Base-by-base conservation (phyloP, 352 stramenopile genomes). In the Phytophthora colocasiae region DNA sequence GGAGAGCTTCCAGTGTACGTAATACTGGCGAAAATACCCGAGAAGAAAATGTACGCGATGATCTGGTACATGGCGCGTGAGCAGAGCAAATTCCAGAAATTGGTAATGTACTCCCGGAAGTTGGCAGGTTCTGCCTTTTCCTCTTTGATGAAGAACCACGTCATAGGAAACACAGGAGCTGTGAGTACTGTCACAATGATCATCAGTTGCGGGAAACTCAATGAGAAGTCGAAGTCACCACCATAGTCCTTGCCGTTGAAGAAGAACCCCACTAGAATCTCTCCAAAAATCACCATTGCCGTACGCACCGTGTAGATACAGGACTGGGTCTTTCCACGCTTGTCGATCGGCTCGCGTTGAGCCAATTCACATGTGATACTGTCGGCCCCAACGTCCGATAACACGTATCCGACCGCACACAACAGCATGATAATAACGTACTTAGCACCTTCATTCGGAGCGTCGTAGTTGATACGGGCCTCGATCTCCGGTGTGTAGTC, bases 361-460 rank as follows among this genome's bases (percentile, higher is more conserved):
- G 74, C 67, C n/a, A 77, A 39, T 19, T 85, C 74, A 1, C 71
- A 59, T 2, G 70, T 55, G 39, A 83, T 70, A 0, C 73, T 83
- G 64, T 96, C 87, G 15, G 80, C 77, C 5, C 76, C 75, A 1
- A 94, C 84, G 55, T 95, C 85, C 0, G 86, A 75, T 54, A 93
- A 77, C 10, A 94, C 71, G 60, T 95, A 95, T 11, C 87, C 87
- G n/a, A 92, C 31, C 1, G 85, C 80, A 0, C 84, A 78, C 12
- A 93, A 49, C 36, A 94, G 83, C 75, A 96, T 90, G 22, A 89
- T 39, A 2, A 90, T 62, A 9, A 85, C 68, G 71, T 89, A 92
- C 50, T 82, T 82, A 51, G 46, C 72, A 6, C 69, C 78, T 34
- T 77, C 36, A 0, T 64, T 27, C 0, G 55, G 36, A 0, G 81